Percentiles rank a stretch among this genome's conserved stretches.
These are phyloP conservation scores for Porodaedalea pini DNA, from an alignment of 1,284 basidiomycete species.

Conservation along the genomic window DNA sequence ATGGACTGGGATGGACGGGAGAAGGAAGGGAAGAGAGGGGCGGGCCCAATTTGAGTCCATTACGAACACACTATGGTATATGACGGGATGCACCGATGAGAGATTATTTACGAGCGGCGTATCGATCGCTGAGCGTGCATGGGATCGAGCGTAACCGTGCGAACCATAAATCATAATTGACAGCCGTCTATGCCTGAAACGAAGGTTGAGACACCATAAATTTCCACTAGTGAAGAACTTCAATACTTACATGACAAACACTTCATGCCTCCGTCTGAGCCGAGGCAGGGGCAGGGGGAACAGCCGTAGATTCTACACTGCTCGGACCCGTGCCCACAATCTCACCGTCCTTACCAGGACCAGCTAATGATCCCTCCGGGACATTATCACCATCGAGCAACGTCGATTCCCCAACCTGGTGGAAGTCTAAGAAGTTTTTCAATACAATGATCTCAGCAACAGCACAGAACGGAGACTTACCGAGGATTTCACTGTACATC, in stretches of 20 bases:
- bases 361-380: slow-evolving; percentile 63
- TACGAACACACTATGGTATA: slow-evolving; percentile 14
- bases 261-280: not conserved
- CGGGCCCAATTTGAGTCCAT: slow-evolving; percentile 7
- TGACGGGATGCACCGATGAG: slow-evolving; percentile 3
- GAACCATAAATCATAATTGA: not conserved
- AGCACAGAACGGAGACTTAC: slow-evolving; percentile 44
- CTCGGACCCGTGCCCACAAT: slow-evolving; percentile 17
- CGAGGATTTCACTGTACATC: slow-evolving; percentile 96
- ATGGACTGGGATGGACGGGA: not conserved
- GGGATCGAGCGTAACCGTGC: not conserved
- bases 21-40: not conserved
- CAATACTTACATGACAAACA: not conserved
- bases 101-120: not conserved
- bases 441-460: not conserved
- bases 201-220: not conserved
- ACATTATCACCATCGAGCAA: slow-evolving; percentile 36
- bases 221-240: not conserved
- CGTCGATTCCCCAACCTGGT: slow-evolving; percentile 60
- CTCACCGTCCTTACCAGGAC: slow-evolving; percentile 42
- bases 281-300: not conserved
- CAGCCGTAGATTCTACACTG: not conserved
- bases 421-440: slow-evolving; percentile 58
- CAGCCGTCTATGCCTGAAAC: not conserved
- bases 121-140: slow-evolving; percentile 8